Conservation (phyloP, 2,329 filamentous ascomycete species). For the Verticillium dahliae region DNA sequence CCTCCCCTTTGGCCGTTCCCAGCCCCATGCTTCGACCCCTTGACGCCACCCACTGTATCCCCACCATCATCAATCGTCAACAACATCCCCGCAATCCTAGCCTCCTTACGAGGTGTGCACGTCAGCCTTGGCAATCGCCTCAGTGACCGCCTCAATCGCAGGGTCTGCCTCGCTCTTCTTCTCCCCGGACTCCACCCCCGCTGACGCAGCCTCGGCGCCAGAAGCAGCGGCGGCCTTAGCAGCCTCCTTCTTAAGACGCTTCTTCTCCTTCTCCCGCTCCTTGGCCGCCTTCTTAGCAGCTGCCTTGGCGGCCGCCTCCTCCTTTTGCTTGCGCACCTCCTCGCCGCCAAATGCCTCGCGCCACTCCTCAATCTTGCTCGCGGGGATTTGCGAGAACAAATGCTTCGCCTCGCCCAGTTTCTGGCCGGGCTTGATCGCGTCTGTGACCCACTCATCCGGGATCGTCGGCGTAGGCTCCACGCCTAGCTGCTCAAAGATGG, state of each 20-base stretch:
- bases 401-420: constrained; percentile 74
- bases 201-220: background rate
- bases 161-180: constrained; percentile 16
- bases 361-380: constrained; percentile 79
- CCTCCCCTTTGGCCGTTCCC: background rate
- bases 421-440: constrained; percentile 63
- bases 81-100: background rate
- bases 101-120: constrained; percentile 14
- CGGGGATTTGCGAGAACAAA: constrained; percentile 76
- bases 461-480: constrained; percentile 46
- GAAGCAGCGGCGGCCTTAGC: constrained; percentile 16
- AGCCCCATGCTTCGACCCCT: background rate
- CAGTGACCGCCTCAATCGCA: constrained; percentile 16
- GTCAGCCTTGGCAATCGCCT: constrained; percentile 17
- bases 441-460: constrained; percentile 58
- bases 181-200: constrained; percentile 16
- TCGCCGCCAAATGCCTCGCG: constrained; percentile 64
- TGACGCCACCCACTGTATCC: background rate
- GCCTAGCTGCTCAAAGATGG: constrained; percentile 73
- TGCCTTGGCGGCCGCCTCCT: constrained; percentile 42
- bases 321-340: constrained; percentile 63
- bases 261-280: constrained; percentile 43
- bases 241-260: constrained; percentile 31
- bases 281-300: constrained; percentile 45
- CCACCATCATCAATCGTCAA: background rate